Evolutionary conservation across 179 eudicot species (phyloP).

Genomic region (Heliamphora pulchella): DNA sequence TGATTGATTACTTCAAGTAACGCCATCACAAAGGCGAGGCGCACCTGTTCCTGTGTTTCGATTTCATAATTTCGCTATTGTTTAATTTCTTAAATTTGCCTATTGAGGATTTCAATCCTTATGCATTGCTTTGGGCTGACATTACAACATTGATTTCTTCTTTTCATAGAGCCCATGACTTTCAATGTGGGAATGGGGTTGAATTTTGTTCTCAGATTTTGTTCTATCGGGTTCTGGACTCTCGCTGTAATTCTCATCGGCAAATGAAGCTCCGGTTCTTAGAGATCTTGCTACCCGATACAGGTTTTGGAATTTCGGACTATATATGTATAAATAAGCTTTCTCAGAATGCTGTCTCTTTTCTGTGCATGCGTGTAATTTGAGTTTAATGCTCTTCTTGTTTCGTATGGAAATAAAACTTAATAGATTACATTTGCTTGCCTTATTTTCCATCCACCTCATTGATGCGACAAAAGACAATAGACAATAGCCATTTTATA

Average conservation of each 20-base stretch:
- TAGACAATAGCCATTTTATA: neutral
- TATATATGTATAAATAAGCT: neutral
- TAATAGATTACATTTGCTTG: too few relatives aligned
- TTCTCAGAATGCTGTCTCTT: neutral
- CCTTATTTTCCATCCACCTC: neutral
- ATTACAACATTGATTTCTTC: neutral
- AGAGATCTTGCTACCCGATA: constrained; percentile 14
- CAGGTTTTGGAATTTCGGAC: constrained; percentile 22
- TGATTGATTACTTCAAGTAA: neutral
- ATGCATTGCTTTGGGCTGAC: neutral
- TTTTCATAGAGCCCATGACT: neutral
- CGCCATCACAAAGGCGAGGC: neutral
- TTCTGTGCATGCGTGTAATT: neutral
- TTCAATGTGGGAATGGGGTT: constrained; percentile 14
- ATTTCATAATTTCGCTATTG: constrained; percentile 7
- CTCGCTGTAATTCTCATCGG: constrained; percentile 19
- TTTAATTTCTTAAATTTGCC: neutral
- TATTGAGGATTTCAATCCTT: neutral
- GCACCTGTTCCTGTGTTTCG: neutral
- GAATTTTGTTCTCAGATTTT: constrained; percentile 16
- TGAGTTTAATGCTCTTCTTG: neutral
- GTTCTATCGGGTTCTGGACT: constrained; percentile 11
- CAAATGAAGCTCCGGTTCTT: constrained; percentile 24
- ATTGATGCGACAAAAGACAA: neutral
- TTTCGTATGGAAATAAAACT: neutral